Conservation (phyloP, 2,329 filamentous ascomycete genomes). For the Chaetomiaceae sp. region DNA sequence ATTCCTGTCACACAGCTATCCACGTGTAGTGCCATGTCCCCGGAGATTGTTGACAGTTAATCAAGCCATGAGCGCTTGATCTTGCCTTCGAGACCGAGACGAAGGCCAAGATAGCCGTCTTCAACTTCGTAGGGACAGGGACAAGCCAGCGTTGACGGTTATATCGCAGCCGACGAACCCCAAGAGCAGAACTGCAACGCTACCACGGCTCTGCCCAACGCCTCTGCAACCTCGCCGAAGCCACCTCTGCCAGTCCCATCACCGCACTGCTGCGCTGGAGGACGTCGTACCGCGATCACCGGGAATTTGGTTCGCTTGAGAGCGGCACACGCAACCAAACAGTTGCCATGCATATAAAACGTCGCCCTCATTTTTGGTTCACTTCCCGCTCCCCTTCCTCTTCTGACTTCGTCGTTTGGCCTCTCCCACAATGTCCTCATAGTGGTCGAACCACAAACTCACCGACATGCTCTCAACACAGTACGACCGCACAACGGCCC, state of each 20-base stretch:
- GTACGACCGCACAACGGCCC: neutral
- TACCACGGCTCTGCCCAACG: neutral
- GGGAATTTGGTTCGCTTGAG: too few species aligned
- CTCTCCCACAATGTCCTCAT: neutral
- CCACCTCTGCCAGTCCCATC: too few species aligned
- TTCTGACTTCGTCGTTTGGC: neutral
- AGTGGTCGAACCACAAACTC: neutral
- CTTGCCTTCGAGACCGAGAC: too few species aligned
- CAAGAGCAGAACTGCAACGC: neutral
- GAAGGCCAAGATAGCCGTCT: too few species aligned
- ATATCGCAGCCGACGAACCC: neutral
- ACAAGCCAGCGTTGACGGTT: too few species aligned
- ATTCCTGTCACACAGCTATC: too few species aligned
- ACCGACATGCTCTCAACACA: neutral
- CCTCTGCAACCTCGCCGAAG: neutral
- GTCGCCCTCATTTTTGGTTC: neutral
- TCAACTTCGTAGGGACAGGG: too few species aligned
- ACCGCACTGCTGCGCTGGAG: too few species aligned
- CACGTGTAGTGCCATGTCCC: too few species aligned
- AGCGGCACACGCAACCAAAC: neutral
- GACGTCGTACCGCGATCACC: too few species aligned
- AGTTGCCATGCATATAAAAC: neutral
- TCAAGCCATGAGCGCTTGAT: too few species aligned
- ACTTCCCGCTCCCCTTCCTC: conserved; percentile 6
- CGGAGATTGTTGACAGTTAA: too few species aligned